A percentile compares a stretch with the other conserved stretches of the same genome.
These are phyloP conservation scores for Komagataella ulmi DNA, from an alignment of 805 yeast genomes.

Conservation along the genomic window DNA sequence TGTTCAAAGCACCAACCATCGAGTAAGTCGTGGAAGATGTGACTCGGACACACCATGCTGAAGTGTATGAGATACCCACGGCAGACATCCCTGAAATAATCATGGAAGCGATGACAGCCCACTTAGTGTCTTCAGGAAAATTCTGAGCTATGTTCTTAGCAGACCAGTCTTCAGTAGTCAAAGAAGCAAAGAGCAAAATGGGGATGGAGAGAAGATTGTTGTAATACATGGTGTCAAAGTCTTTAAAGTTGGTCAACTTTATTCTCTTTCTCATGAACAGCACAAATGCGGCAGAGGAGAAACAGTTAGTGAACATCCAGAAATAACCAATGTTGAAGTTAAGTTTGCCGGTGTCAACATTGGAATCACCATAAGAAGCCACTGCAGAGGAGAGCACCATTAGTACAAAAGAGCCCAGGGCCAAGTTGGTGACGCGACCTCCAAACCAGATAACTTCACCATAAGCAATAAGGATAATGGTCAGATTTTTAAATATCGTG, in stretches of 20 bases:
- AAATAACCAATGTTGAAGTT: constrained; percentile 66
- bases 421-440: constrained; percentile 81
- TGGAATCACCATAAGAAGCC: constrained; percentile 72
- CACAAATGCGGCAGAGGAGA: constrained; percentile 88
- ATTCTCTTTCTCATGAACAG: constrained; percentile 95
- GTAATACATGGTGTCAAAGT: constrained; percentile 96
- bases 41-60: constrained; percentile 99
- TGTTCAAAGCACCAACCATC: constrained; percentile 98
- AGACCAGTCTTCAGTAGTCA: constrained; percentile 89
- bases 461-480: constrained; percentile 92
- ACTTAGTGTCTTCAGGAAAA: constrained; percentile 65
- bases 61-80: constrained; percentile 95
- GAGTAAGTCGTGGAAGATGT: constrained; percentile 97
- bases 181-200: constrained; percentile 62
- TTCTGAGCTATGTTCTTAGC: constrained; percentile 57
- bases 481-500: constrained; percentile 95
- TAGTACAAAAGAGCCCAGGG: constrained; percentile 73
- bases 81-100: constrained; percentile 86
- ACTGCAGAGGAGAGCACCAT: constrained; percentile 95
- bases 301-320: constrained; percentile 95
- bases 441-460: constrained; percentile 98
- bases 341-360: constrained; percentile 22
- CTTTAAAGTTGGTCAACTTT: constrained; percentile 92
- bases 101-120: constrained; percentile 69
- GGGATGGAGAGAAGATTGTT: constrained; percentile 92